Evolutionary conservation across 2,329 filamentous ascomycete genomes (phyloP).

Genomic region (Pestalotiopsis sp.): DNA sequence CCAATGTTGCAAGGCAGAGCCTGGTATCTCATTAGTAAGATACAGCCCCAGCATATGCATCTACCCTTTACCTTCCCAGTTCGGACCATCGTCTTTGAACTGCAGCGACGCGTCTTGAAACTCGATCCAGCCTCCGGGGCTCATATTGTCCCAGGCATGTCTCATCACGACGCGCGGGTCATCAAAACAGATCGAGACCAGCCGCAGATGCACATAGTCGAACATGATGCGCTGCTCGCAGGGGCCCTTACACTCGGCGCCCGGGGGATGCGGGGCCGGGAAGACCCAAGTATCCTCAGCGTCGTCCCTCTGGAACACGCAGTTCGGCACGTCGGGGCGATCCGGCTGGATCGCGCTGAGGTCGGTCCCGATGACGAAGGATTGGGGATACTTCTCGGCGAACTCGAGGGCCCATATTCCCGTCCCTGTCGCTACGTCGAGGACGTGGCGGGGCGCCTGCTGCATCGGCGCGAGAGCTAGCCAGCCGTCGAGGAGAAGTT

Average conservation of each 20-base stretch:
- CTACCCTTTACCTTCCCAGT: not conserved
- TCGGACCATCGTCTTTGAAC: not conserved
- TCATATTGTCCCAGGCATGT: not conserved
- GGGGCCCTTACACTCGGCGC: not conserved
- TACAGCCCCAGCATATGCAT: not conserved
- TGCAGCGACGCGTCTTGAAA: constrained; percentile 4
- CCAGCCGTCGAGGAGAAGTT: not conserved
- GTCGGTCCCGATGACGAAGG: constrained; percentile 4
- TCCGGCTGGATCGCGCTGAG: not conserved
- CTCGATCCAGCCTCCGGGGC: constrained; percentile 4
- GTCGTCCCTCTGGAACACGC: not conserved
- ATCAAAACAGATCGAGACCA: not conserved
- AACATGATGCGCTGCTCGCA: constrained; percentile 1
- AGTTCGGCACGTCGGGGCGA: not conserved
- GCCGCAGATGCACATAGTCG: constrained; percentile 1
- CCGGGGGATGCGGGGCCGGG: not conserved
- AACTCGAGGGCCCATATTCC: not conserved
- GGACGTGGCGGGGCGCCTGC: not conserved
- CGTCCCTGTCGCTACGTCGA: not conserved
- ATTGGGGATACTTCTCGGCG: not conserved
- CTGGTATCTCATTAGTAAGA: not conserved
- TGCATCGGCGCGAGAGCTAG: not conserved
- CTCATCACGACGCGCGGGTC: not conserved
- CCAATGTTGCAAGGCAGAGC: not conserved
- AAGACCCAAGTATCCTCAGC: not conserved